phyloP scores from a whole-genome alignment of 129 eudicot species.

The Heracleum sosnowskyi region DNA sequence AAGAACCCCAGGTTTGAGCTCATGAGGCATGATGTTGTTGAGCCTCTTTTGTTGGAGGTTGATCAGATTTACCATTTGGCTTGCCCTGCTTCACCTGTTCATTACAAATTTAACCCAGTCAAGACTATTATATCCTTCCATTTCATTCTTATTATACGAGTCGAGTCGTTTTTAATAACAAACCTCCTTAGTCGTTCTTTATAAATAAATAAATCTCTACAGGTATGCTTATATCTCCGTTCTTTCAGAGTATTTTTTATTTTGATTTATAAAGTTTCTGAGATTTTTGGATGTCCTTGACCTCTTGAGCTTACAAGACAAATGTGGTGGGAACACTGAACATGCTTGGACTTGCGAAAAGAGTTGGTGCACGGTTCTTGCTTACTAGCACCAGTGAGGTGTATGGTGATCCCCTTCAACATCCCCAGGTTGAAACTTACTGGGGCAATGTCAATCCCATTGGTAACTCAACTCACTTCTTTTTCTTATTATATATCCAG shows the following conservation, averaged over 20 bases:
- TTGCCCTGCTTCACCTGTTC: constrained; percentile 91
- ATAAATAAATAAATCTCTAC: too few species aligned
- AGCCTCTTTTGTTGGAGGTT: constrained; percentile 75
- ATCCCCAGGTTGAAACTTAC: constrained; percentile 71
- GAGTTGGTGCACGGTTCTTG: constrained; percentile 41
- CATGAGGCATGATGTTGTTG: constrained; percentile 79
- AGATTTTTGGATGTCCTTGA: constrained; percentile 13
- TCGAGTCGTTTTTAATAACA: too few species aligned
- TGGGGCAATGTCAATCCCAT: constrained; percentile 53
- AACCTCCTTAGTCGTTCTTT: too few species aligned
- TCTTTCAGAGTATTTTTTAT: neutral
- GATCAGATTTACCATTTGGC: constrained; percentile 89
- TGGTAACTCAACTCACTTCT: constrained; percentile 9
- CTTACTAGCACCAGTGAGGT: constrained; percentile 42
- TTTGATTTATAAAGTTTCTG: neutral
- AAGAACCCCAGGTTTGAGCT: constrained; percentile 67
- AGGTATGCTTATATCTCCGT: neutral
- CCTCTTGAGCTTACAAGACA: constrained; percentile 20
- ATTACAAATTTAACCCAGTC: constrained; percentile 79
- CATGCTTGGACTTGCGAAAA: constrained; percentile 50
- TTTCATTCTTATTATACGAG: too few species aligned
- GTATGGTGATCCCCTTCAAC: constrained; percentile 85
- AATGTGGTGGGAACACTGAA: constrained; percentile 39
- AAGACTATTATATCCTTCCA: constrained; percentile 86
- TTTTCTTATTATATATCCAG: neutral